Percentiles rank a stretch among this genome's conserved stretches.
These are phyloP conservation scores for Aspergillus proliferans DNA, from an alignment of 2,329 filamentous ascomycete genomes.

Conservation along the genomic window DNA sequence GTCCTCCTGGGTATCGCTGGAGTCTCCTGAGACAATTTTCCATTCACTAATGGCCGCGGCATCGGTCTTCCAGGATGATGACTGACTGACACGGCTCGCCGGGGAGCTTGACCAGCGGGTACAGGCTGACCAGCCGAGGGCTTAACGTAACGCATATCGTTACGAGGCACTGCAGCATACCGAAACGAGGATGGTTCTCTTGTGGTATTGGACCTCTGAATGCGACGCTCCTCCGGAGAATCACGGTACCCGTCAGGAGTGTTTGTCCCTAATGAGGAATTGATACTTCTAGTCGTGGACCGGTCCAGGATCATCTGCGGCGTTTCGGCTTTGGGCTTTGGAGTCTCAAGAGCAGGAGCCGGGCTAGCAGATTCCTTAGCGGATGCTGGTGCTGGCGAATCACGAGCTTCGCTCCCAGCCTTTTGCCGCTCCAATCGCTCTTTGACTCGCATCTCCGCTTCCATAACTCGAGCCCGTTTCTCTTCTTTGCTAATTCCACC, in stretches of 20 bases:
- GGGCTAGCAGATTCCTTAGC: conserved; percentile 8
- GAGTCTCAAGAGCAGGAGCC: conserved; percentile 7
- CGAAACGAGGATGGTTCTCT: conserved; percentile 13
- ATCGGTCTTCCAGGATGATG: conserved; percentile 6
- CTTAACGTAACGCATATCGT: conserved; percentile 17
- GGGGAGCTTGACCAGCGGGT: conserved; percentile 16
- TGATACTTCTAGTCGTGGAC: background rate
- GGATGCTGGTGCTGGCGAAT: conserved; percentile 3
- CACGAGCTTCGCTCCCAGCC: conserved; percentile 7
- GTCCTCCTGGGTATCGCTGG: background rate
- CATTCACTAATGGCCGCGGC: conserved; percentile 4
- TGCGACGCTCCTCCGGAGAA: background rate
- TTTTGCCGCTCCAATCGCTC: conserved; percentile 43
- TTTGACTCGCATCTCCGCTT: conserved; percentile 68
- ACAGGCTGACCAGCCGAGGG: conserved; percentile 7
- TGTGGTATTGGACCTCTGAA: conserved; percentile 2
- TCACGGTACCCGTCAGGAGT: background rate
- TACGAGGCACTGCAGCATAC: conserved; percentile 10
- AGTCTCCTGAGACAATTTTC: conserved; percentile 2
- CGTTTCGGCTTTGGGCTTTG: conserved; percentile 6
- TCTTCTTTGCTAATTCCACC: conserved; percentile 94
- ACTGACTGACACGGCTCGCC: conserved; percentile 22
- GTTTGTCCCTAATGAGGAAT: background rate
- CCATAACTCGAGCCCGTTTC: conserved; percentile 75
- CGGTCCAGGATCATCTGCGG: background rate